Conservation (phyloP, 768 basidiomycete genomes). For the Podaxis sp. region DNA sequence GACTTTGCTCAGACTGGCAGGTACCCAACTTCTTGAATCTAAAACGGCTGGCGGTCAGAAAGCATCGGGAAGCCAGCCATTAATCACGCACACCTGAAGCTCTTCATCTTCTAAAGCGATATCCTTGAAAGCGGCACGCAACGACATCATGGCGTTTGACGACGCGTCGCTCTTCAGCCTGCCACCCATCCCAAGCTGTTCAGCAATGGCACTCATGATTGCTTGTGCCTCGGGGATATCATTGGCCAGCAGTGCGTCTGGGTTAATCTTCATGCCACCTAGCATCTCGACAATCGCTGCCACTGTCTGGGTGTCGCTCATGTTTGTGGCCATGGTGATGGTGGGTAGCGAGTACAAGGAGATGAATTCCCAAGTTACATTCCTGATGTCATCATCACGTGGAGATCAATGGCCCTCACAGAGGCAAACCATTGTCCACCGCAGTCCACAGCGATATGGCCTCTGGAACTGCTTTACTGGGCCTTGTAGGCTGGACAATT, state of each 20-base stretch:
- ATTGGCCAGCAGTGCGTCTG: conserved; percentile 26
- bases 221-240: conserved; percentile 26
- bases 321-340: neutral
- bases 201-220: conserved; percentile 29
- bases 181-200: conserved; percentile 18
- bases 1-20: neutral
- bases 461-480: conserved; percentile 16
- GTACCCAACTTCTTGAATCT: neutral
- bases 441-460: conserved; percentile 17
- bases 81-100: conserved; percentile 20
- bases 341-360: neutral
- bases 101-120: conserved; percentile 29
- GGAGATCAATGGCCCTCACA: neutral
- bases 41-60: neutral
- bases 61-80: neutral
- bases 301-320: neutral
- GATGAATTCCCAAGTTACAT: neutral
- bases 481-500: conserved; percentile 59
- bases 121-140: conserved; percentile 19
- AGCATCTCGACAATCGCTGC: conserved; percentile 20
- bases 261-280: conserved; percentile 24
- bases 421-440: neutral
- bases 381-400: conserved; percentile 5
- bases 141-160: neutral
- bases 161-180: neutral